Percentiles rank a stretch among this genome's conserved stretches.
These are phyloP conservation scores for Halenospora varia DNA, from an alignment of 495 filamentous ascomycete genomes.

Conservation along the genomic window DNA sequence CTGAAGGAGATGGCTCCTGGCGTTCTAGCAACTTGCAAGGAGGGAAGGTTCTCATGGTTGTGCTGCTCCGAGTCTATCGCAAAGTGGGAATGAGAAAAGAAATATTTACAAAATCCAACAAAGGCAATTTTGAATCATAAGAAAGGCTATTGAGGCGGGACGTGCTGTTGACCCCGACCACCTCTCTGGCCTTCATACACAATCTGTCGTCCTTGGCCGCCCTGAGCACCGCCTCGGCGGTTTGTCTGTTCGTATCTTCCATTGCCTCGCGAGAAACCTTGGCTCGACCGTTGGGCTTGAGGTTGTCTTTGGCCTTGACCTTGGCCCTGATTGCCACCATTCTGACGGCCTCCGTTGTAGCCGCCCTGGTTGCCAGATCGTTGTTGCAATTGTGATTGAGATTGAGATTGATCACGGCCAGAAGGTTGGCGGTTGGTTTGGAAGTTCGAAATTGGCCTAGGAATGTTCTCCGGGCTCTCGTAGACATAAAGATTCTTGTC, in stretches of 20 bases:
- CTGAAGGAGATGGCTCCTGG: constrained; percentile 1
- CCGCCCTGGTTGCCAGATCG: constrained; percentile 22
- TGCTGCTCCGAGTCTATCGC: constrained; percentile 21
- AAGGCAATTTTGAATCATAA: too few relatives aligned
- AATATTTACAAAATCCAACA: constrained; percentile 27
- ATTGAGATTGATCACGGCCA: constrained; percentile 27
- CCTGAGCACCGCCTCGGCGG: constrained; percentile 29
- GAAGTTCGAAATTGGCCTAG: constrained; percentile 61
- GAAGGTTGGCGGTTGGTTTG: constrained; percentile 22
- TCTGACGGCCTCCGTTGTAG: constrained; percentile 22
- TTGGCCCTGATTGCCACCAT: constrained; percentile 18
- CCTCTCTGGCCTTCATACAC: constrained; percentile 39
- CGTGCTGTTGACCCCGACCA: constrained; percentile 33
- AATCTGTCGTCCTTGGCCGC: constrained; percentile 32
- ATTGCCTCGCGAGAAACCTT: constrained; percentile 20
- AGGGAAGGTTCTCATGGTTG: constrained; percentile 10
- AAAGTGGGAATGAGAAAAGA: constrained; percentile 20
- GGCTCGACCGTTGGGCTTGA: constrained; percentile 27
- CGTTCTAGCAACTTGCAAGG: constrained; percentile 4
- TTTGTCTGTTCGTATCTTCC: constrained; percentile 34
- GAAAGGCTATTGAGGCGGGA: constrained; percentile 26
- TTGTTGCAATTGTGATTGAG: constrained; percentile 20
- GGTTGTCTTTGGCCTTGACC: constrained; percentile 38
- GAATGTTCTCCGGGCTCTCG: constrained; percentile 91
- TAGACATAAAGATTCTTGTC: constrained; percentile 99